Base-by-base conservation (phyloP, 225 moss, liverwort and hornwort species). In the Antitrichia curtipendula region DNA sequence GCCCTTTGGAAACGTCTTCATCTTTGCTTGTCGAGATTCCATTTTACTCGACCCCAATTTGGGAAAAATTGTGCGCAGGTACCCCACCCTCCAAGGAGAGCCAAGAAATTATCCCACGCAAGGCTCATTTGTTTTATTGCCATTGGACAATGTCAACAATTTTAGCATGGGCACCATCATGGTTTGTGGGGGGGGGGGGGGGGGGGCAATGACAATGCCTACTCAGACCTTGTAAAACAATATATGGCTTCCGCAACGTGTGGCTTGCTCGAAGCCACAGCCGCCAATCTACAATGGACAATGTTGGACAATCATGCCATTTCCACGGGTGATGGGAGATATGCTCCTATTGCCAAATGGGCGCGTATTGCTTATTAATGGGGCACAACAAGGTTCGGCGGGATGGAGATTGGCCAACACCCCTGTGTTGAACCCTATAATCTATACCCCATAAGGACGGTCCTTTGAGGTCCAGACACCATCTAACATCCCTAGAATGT, bases 151-250 rank as follows among this genome's bases (percentile, higher is more conserved):
- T 32, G 27, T 31, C 2, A 34, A 91, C 50, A 87, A 87, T 13
- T 91, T 90, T 41, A 87, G 25, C 36, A 69, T 34, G 14, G 93
- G 75, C 28, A 89, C 87, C 38, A 85, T 93, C 50, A 78, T 93
- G 88, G 90, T 93, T 2, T 93, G 91, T 8, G 90, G 91, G 6
- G 93, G 93, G 13, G 90, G 78, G 91, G 91, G 7, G 90, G 91
- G 6, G 93, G 93, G 13, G 90, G 78, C n/a, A 88, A 91, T 65
- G 88, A 93, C 47, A 82, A 88, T 18, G 93, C 91, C 13, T 90
- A 80, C 58, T 74, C 78, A 9, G 32, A 90, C 8, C 84, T 84
- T 2, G 5, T 63, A 2, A 79, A 72, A 24, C 88, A 84, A 74
- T 88, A 91, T 22, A 66, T n/a, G 1, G 93, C 91, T 10, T 93